Base-by-base conservation (phyloP, 345 rosid species). In the Gossypium mustelinum region DNA sequence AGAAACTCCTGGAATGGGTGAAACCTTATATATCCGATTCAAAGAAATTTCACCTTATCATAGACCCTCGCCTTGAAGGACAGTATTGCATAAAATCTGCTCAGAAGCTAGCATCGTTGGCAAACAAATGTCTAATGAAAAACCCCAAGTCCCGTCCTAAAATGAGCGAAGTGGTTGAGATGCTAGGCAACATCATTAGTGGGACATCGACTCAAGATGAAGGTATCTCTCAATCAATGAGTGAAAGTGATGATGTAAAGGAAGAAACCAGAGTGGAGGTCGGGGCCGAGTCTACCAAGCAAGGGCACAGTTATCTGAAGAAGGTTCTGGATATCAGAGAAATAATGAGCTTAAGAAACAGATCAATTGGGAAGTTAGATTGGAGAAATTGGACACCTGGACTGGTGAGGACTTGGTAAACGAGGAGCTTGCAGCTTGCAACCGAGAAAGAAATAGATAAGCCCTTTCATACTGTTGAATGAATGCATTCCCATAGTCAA, bases 361-460 rank as follows among this genome's bases (percentile, higher is more conserved):
- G 86, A 83, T 91, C 98, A 7, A 83, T 87, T 64, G 92, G 89
- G 70, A 92, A 88, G 83, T 79, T 94, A 62, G 98, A 93, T 76
- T 95, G 97, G 99, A 90, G 90, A 83, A 93, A 88, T 75, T 93
- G 97, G 97, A 89, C 92, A 3, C 99, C 94, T 0, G 97, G 97
- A 25, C 73, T 84, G 79, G 89, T 94, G 66, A 87, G 93, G 82
- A 89, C 89, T 54, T 87, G 89, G 90, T 89, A 34, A 34, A 34
- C 41, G 86, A 86, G 50, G 56, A 74, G 72, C 78, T 50, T 17
- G 12, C 22, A 55, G 74, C 55, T 68, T 44, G 43, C 54, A 18
- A 41, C 41, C n/a, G 29, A 10, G 27, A 68, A 51, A 64, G 56
- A 71, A 62, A 7, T n/a, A 18, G 27, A 44, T 4, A 41, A 47